phyloP scores from a whole-genome alignment of 768 basidiomycete genomes.

The Amanita exitialis region DNA sequence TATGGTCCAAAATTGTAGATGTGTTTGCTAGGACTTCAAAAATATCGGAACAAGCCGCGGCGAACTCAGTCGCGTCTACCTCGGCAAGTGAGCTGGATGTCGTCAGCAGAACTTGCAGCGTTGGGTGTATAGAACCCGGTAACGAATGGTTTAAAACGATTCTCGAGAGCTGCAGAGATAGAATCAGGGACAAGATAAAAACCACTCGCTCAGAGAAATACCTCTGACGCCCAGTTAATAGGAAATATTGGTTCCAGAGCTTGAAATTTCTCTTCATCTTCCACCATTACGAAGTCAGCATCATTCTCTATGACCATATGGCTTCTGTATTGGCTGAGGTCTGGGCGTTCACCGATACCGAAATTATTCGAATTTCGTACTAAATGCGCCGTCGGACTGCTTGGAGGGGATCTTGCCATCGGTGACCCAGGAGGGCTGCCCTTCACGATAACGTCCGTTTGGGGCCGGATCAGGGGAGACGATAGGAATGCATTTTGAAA shows the following conservation, averaged over 20 bases:
- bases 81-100: constrained; percentile 7
- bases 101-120: constrained; percentile 43
- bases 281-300: constrained; percentile 26
- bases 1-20: constrained; percentile 21
- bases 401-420: constrained; percentile 8
- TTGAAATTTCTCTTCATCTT: constrained; percentile 18
- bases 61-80: constrained; percentile 20
- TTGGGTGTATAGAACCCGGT: constrained; percentile 25
- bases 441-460: constrained; percentile 13
- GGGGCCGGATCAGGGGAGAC: constrained; percentile 24
- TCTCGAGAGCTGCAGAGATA: constrained; percentile 37
- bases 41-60: constrained; percentile 30
- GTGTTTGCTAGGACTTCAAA: constrained; percentile 35
- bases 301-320: constrained; percentile 14
- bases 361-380: background rate
- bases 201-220: constrained; percentile 16
- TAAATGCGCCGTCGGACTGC: background rate
- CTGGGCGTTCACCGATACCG: background rate
- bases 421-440: constrained; percentile 9
- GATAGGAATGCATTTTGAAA: constrained; percentile 45
- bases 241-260: constrained; percentile 18
- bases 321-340: background rate
- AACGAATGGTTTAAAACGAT: constrained; percentile 50
- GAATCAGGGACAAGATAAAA: constrained; percentile 4
- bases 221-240: constrained; percentile 48